These are phyloP conservation scores for Nepenthes gracilis DNA, from an alignment of 148 eudicot genomes.

Conservation along the genomic window DNA sequence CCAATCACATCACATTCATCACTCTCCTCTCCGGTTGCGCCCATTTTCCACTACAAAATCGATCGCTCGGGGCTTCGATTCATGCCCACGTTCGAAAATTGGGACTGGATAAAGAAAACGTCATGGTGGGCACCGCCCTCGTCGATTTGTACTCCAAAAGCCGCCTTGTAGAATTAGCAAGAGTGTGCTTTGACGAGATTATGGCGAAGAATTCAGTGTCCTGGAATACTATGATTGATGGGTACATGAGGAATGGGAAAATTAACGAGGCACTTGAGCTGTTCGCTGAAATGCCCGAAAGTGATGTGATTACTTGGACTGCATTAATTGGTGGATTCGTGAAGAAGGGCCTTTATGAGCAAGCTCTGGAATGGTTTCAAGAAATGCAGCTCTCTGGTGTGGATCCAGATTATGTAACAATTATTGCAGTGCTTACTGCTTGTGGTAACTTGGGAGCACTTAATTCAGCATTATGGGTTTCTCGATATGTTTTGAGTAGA, in stretches of 20 bases:
- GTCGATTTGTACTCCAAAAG: constrained; percentile 58
- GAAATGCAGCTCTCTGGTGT: constrained; percentile 37
- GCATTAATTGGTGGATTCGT: constrained; percentile 45
- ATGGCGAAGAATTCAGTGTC: constrained; percentile 37
- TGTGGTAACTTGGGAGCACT: constrained; percentile 45
- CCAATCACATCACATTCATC: constrained; percentile 59
- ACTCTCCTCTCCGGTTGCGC: constrained; percentile 62
- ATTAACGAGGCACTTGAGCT: constrained; percentile 36
- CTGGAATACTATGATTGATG: constrained; percentile 74
- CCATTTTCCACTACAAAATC: constrained; percentile 23
- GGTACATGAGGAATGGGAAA: constrained; percentile 52
- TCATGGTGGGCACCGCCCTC: constrained; percentile 55
- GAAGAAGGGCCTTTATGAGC: constrained; percentile 30
- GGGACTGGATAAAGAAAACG: constrained; percentile 36
- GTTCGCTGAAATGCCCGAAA: constrained; percentile 47
- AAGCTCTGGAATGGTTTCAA: constrained; percentile 37
- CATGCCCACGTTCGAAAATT: constrained; percentile 49
- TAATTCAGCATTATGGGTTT: constrained; percentile 39
- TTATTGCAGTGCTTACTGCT: constrained; percentile 40
- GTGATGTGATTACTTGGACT: constrained; percentile 41
- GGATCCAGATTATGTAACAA: constrained; percentile 48
- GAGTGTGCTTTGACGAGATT: constrained; percentile 40
- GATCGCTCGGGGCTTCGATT: constrained; percentile 23
- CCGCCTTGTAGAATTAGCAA: constrained; percentile 31
- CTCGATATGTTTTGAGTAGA: constrained; percentile 27